Conservation (phyloP, 177 flowering plant genomes). For the Vitis hybrid region DNA sequence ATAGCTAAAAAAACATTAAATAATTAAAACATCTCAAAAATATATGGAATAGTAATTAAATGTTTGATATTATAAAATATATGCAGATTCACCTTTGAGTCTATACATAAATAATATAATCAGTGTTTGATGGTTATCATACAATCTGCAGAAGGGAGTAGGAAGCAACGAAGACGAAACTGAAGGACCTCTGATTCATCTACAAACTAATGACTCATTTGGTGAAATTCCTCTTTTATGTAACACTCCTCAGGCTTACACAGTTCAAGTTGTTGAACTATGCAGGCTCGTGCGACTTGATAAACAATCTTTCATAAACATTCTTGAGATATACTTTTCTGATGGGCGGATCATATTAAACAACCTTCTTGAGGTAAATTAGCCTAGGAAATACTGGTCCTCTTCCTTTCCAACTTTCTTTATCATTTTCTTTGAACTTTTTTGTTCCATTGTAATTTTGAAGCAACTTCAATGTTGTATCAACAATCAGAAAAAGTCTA, state of each 20-base stretch:
- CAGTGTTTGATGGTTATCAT: no score
- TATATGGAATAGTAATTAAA: no score
- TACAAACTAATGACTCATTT: conserved; percentile 46
- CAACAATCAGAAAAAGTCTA: neutral
- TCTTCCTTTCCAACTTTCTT: neutral
- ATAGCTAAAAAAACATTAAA: no score
- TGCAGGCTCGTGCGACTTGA: conserved; percentile 62
- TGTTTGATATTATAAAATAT: no score
- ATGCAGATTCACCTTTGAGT: no score
- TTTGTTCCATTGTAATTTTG: neutral
- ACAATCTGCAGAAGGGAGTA: conserved; percentile 45
- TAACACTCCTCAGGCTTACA: conserved; percentile 57
- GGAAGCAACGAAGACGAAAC: conserved; percentile 35
- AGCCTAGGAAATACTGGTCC: neutral
- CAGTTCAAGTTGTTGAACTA: conserved; percentile 54
- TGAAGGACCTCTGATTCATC: conserved; percentile 24
- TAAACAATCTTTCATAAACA: conserved; percentile 51
- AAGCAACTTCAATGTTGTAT: no score
- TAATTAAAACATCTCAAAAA: no score
- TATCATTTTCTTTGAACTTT: neutral
- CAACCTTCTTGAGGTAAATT: conserved; percentile 51
- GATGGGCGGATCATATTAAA: conserved; percentile 57
- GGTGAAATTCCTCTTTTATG: conserved; percentile 70
- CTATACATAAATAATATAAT: no score
- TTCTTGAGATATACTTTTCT: conserved; percentile 46